These are phyloP conservation scores for Candida pseudoviswanathii DNA, from an alignment of 1,139 yeast genomes.

Conservation along the genomic window DNA sequence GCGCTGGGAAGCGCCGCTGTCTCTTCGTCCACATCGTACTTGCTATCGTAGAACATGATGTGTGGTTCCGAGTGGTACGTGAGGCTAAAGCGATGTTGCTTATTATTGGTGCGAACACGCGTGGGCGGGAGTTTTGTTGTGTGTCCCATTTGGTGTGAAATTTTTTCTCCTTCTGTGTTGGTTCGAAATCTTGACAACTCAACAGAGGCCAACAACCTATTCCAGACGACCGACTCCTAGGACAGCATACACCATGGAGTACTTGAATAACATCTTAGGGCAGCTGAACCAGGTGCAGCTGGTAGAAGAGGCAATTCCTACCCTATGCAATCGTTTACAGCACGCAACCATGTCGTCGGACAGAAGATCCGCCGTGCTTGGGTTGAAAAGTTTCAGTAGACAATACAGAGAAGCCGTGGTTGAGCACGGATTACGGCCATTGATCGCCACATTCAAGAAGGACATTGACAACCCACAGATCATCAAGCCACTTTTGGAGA, in stretches of 20 bases:
- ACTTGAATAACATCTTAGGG: constrained; percentile 39
- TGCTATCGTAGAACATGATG: constrained; percentile 11
- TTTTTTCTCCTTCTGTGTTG: background rate
- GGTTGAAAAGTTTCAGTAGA: constrained; percentile 85
- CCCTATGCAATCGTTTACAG: constrained; percentile 82
- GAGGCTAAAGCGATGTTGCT: background rate
- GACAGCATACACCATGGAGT: constrained; percentile 31
- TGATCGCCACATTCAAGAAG: constrained; percentile 64
- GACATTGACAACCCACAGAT: constrained; percentile 72
- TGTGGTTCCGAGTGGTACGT: background rate
- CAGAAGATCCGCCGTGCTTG: constrained; percentile 87
- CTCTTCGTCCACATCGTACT: constrained; percentile 14
- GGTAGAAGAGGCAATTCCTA: constrained; percentile 88
- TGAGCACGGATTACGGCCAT: constrained; percentile 81
- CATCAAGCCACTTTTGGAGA: constrained; percentile 84
- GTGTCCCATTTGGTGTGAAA: background rate
- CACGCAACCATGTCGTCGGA: constrained; percentile 85
- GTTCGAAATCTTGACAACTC: constrained; percentile 3
- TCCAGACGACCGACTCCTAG: background rate
- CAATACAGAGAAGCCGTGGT: constrained; percentile 90
- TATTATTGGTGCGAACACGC: background rate
- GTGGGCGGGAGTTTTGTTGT: background rate
- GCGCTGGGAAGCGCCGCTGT: constrained; percentile 17
- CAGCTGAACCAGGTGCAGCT: constrained; percentile 48
- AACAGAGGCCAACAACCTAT: background rate